Percentiles rank a stretch among this genome's conserved stretches.
phyloP scores from a whole-genome alignment of 1,284 basidiomycete genomes.

The Heterobasidion annosum region DNA sequence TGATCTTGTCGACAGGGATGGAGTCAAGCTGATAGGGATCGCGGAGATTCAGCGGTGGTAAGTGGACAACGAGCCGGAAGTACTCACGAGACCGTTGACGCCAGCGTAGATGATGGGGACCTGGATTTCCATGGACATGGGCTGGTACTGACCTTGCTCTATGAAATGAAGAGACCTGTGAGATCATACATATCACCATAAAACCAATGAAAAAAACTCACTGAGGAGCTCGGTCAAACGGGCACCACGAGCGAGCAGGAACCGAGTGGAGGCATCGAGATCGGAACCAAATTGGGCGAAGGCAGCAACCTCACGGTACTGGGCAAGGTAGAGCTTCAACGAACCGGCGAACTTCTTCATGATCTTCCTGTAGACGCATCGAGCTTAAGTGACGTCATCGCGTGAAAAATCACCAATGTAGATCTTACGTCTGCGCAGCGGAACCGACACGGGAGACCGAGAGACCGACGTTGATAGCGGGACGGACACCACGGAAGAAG shows the following conservation, averaged over 20 bases:
- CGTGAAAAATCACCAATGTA: background rate
- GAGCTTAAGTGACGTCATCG: background rate
- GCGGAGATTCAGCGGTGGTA: constrained; percentile 6
- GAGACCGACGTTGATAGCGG: constrained; percentile 99
- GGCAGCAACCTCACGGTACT: constrained; percentile 99
- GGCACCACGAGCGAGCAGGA: constrained; percentile 94
- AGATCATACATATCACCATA: background rate
- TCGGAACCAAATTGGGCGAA: constrained; percentile 99
- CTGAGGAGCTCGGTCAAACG: constrained; percentile 92
- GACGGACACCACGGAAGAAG: constrained; percentile 99
- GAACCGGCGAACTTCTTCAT: constrained; percentile 99
- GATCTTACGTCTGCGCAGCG: constrained; percentile 88
- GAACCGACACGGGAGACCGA: constrained; percentile 99
- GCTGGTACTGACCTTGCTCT: constrained; percentile 95
- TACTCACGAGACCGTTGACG: constrained; percentile 90
- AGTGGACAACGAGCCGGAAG: background rate
- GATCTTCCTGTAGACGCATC: constrained; percentile 59
- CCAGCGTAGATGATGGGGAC: constrained; percentile 98
- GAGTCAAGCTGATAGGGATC: constrained; percentile 59
- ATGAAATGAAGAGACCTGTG: constrained; percentile 3
- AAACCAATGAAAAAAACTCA: background rate
- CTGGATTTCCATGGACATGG: constrained; percentile 88
- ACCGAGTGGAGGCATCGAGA: constrained; percentile 97
- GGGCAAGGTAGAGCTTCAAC: constrained; percentile 98
- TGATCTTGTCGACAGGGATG: constrained; percentile 92